phyloP scores from a whole-genome alignment of 1,284 basidiomycete genomes.

The Porogramme epimiltina region DNA sequence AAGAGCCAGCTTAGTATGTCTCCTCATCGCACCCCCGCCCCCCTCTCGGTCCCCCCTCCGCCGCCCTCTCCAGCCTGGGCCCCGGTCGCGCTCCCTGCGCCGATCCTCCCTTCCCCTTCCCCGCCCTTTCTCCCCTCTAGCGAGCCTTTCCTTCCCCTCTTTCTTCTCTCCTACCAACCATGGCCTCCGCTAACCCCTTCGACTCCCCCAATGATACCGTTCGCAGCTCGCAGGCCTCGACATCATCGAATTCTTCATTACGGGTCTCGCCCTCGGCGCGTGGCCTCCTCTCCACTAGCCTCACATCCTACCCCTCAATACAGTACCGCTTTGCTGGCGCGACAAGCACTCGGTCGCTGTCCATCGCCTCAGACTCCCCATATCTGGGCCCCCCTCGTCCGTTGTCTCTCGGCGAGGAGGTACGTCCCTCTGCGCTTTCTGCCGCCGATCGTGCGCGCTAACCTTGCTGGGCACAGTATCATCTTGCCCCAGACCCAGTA shows the following conservation, averaged over 20 bases:
- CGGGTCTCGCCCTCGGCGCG: slow-evolving; percentile 5
- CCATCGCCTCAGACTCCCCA: slow-evolving; percentile 30
- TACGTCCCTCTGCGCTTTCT: slow-evolving; percentile 11
- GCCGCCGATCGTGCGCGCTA: background rate
- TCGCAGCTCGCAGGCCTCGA: slow-evolving; percentile 14
- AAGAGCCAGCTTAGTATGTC: slow-evolving; percentile 16
- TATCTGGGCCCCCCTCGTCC: slow-evolving; percentile 31
- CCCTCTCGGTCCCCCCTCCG: background rate
- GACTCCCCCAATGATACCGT: slow-evolving; percentile 1
- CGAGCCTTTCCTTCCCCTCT: background rate
- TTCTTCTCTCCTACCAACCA: slow-evolving; percentile 2
- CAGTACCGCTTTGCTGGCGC: slow-evolving; percentile 21
- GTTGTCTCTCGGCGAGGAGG: slow-evolving; percentile 30
- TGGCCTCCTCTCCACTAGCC: slow-evolving; percentile 9
- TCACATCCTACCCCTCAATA: slow-evolving; percentile 14
- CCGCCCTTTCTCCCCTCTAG: background rate
- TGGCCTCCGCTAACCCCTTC: slow-evolving; percentile 1
- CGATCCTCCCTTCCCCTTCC: background rate
- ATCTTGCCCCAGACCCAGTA: slow-evolving; percentile 31
- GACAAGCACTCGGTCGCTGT: slow-evolving; percentile 24
- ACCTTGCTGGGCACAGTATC: slow-evolving; percentile 22
- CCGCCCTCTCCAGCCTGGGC: background rate
- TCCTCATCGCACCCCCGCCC: too few species aligned
- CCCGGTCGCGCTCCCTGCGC: background rate
- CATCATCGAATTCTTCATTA: slow-evolving; percentile 5